These are phyloP conservation scores for Rubus parviflorus DNA, from an alignment of 306 rosid genomes.

Conservation along the genomic window DNA sequence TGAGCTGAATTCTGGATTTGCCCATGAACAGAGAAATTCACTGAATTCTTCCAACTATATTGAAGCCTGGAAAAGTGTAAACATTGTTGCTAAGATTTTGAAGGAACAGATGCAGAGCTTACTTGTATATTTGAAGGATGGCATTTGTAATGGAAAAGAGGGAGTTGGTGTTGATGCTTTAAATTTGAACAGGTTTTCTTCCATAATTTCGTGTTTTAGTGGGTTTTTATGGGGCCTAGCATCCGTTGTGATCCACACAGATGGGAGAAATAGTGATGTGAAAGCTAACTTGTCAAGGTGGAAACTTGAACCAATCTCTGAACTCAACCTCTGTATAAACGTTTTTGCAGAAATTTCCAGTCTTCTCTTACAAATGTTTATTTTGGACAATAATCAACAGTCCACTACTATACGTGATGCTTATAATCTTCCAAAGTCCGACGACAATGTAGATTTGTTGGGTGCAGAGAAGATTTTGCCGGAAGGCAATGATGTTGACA, in stretches of 20 bases:
- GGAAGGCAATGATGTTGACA: conserved; percentile 24
- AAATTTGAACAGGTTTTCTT: conserved; percentile 52
- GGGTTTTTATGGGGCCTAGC: conserved; percentile 78
- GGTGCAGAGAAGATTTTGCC: conserved; percentile 23
- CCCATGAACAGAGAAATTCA: conserved; percentile 40
- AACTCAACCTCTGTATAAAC: conserved; percentile 50
- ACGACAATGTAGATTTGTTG: conserved; percentile 14
- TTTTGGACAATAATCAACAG: conserved; percentile 39
- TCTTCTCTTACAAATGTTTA: conserved; percentile 45
- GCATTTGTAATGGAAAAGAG: conserved; percentile 30
- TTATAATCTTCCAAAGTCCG: conserved; percentile 32
- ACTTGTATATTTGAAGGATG: conserved; percentile 42
- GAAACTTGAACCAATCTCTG: conserved; percentile 41
- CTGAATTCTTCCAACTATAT: conserved; percentile 37
- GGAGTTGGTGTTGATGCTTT: conserved; percentile 31
- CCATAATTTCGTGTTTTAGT: conserved; percentile 61
- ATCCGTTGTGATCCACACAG: conserved; percentile 39
- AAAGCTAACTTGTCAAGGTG: conserved; percentile 36
- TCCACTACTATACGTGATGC: conserved; percentile 37
- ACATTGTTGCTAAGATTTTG: conserved; percentile 49
- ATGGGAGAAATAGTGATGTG: conserved; percentile 32
- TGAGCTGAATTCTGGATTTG: conserved; percentile 32
- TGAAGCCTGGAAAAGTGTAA: conserved; percentile 52
- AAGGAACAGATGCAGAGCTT: conserved; percentile 53
- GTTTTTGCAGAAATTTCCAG: conserved; percentile 43